Percentiles rank a stretch among this genome's conserved stretches.
Conservation (phyloP, 2,329 filamentous ascomycete genomes). For the Fusarium sp. region DNA sequence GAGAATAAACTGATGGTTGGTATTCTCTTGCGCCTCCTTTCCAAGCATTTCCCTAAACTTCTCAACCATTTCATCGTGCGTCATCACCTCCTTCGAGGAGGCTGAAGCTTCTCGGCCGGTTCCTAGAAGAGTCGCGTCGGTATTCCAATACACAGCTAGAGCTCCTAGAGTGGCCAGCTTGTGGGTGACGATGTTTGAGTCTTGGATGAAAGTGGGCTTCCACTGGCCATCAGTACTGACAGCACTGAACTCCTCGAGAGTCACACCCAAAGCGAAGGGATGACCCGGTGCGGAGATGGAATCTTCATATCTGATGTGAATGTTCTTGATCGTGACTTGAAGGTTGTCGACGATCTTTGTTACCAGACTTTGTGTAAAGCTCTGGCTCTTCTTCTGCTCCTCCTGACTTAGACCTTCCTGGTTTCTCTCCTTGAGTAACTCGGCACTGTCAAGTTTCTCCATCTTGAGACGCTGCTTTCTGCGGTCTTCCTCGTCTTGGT, state of each 20-base stretch:
- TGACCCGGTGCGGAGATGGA: slow-evolving; percentile 95
- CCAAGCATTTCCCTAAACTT: slow-evolving; percentile 85
- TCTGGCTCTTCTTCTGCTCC: slow-evolving; percentile 97
- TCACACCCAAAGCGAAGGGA: slow-evolving; percentile 92
- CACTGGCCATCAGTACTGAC: slow-evolving; percentile 95
- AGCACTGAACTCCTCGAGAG: slow-evolving; percentile 95
- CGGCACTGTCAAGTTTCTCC: slow-evolving; percentile 97
- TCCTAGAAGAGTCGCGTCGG: slow-evolving; percentile 86
- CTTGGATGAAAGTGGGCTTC: slow-evolving; percentile 96
- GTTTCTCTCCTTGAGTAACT: slow-evolving; percentile 91
- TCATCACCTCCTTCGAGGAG: slow-evolving; percentile 66
- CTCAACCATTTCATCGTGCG: slow-evolving; percentile 81
- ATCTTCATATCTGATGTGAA: slow-evolving; percentile 98
- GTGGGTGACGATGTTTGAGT: slow-evolving; percentile 84
- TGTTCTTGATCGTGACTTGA: slow-evolving; percentile 97
- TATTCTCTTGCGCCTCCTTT: slow-evolving; percentile 70
- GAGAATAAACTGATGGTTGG: slow-evolving; percentile 89
- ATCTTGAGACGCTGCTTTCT: slow-evolving; percentile 94
- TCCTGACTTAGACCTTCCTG: slow-evolving; percentile 94
- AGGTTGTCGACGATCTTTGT: slow-evolving; percentile 99
- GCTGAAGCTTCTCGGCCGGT: slow-evolving; percentile 77
- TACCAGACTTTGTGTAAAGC: slow-evolving; percentile 93
- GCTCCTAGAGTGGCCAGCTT: slow-evolving; percentile 93
- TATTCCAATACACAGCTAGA: slow-evolving; percentile 97
- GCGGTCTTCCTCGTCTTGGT: slow-evolving; percentile 90